Evolutionary conservation across 2,329 filamentous ascomycete genomes (phyloP).

Genomic region (Hypoxylon sp.): DNA sequence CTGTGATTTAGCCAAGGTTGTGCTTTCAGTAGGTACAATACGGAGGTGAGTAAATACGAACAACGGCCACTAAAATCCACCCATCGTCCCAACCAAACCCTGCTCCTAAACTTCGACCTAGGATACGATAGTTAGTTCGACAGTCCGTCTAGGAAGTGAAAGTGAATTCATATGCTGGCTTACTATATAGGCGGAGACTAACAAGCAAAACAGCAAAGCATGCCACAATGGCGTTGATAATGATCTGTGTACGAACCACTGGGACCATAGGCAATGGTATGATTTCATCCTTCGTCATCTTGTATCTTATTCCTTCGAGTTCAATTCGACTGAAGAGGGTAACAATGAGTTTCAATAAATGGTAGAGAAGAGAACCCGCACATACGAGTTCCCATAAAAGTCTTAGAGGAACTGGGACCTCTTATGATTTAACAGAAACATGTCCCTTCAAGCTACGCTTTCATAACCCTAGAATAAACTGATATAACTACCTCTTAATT

Average conservation of each 20-base stretch:
- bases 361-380: no score
- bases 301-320: no score
- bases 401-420: no score
- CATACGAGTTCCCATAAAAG: no score
- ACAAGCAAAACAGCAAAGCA: not conserved
- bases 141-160: no score
- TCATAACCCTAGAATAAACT: no score
- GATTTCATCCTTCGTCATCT: not conserved
- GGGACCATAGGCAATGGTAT: not conserved
- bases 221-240: not conserved
- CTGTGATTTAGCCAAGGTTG: not conserved
- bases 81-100: not conserved
- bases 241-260: not conserved
- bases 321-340: no score
- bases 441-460: no score
- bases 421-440: no score
- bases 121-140: not conserved
- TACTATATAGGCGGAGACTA: not conserved
- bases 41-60: not conserved
- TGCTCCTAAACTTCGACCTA: not conserved
- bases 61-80: not conserved
- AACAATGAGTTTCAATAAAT: no score
- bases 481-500: no score
- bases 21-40: not conserved
- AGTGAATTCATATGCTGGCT: not conserved